A percentile compares a stretch with the other conserved stretches of the same genome.
Conservation (phyloP, 129 eudicot species). For the Arctium minus region DNA sequence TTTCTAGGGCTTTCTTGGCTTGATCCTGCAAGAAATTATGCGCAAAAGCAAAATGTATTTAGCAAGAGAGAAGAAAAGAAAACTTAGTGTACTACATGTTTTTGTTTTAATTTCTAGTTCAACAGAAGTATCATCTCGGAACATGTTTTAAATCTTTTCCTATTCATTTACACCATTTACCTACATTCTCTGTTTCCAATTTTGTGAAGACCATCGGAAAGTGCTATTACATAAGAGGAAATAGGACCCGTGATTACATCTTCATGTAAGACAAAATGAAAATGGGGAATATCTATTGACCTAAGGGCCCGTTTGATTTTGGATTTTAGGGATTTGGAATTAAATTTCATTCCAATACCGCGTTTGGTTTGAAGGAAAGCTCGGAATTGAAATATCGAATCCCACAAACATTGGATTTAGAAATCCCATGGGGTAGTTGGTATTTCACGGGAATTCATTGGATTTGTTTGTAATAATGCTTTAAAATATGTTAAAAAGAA, state of each 20-base stretch:
- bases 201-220: not conserved
- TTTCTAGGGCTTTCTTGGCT: slow-evolving; percentile 80
- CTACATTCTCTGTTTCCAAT: not conserved
- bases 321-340: not conserved
- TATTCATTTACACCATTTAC: not conserved
- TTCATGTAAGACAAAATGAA: not conserved
- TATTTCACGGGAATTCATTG: not conserved
- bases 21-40: slow-evolving; percentile 50
- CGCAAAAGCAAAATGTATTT: slow-evolving; percentile 1
- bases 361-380: not conserved
- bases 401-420: not conserved
- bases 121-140: not conserved
- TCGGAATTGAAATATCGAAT: not conserved
- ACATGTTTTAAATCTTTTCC: not conserved
- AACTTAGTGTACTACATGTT: not conserved
- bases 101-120: not conserved
- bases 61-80: not conserved
- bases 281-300: not conserved
- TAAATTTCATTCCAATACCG: not conserved
- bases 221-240: not conserved
- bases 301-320: not conserved
- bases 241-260: not conserved
- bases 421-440: not conserved
- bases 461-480: not conserved
- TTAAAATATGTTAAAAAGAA: not conserved